Percentiles rank a stretch among this genome's conserved stretches.
phyloP scores from a whole-genome alignment of 768 basidiomycete genomes.

The Hemileccinum impolitum region DNA sequence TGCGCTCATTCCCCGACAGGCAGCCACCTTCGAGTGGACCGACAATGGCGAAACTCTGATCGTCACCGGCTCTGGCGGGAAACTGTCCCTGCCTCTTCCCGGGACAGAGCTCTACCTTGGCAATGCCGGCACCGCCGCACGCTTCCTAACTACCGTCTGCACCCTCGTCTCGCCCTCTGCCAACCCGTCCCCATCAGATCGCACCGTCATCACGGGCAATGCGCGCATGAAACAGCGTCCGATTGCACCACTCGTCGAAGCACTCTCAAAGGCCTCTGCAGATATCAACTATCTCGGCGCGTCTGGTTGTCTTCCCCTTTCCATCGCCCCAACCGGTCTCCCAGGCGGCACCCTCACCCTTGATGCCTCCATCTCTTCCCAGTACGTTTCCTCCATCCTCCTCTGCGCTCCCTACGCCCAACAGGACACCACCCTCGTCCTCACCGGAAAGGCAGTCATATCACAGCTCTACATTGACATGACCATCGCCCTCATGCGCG shows the following conservation, averaged over 20 bases:
- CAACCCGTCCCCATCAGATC: constrained; percentile 35
- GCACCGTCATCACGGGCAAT: constrained; percentile 91
- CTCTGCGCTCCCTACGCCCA: constrained; percentile 93
- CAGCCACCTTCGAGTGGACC: constrained; percentile 92
- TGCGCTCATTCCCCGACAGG: constrained; percentile 41
- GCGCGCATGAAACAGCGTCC: constrained; percentile 99
- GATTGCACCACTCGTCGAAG: constrained; percentile 91
- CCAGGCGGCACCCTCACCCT: constrained; percentile 80
- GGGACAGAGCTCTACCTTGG: constrained; percentile 92
- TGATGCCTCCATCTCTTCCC: constrained; percentile 92
- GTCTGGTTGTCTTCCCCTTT: constrained; percentile 82
- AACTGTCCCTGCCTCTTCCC: constrained; percentile 68
- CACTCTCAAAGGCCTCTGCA: constrained; percentile 78
- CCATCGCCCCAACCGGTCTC: constrained; percentile 80
- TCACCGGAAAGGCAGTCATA: constrained; percentile 93
- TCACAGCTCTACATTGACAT: constrained; percentile 99
- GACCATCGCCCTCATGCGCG: constrained; percentile 97
- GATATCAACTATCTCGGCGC: constrained; percentile 75
- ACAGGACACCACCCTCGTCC: constrained; percentile 80
- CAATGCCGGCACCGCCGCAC: constrained; percentile 96
- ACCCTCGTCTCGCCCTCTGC: constrained; percentile 64
- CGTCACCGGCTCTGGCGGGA: constrained; percentile 83
- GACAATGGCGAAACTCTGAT: constrained; percentile 95
- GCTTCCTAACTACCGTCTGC: constrained; percentile 96
- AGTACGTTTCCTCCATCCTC: constrained; percentile 97